Evolutionary conservation across 345 rosid genomes (phyloP).

Genomic region (Populus deltoides): DNA sequence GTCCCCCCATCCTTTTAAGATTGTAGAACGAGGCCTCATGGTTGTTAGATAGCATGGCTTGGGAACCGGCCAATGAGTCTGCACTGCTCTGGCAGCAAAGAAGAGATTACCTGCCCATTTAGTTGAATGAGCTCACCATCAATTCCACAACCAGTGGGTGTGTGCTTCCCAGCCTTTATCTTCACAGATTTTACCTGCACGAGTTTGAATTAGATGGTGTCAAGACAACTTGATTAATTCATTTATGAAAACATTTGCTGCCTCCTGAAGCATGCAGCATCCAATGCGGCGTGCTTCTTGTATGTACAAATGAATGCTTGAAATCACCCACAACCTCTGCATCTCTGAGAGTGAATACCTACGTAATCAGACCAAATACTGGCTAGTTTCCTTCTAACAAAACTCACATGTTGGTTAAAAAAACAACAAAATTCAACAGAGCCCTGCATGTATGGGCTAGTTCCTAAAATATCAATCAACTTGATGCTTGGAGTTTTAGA

Average conservation of each 20-base stretch:
- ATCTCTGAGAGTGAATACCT: neutral
- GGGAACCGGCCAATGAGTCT: conserved; percentile 64
- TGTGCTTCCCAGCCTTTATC: conserved; percentile 71
- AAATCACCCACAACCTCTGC: neutral
- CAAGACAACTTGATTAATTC: neutral
- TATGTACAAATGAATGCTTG: neutral
- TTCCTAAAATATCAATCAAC: neutral
- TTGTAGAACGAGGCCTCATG: neutral
- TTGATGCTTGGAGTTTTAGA: neutral
- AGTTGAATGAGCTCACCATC: conserved; percentile 88
- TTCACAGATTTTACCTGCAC: conserved; percentile 89
- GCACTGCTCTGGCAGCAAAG: conserved; percentile 92
- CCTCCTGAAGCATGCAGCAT: neutral
- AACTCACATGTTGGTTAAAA: neutral
- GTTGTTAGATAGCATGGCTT: neutral
- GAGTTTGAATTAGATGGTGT: conserved; percentile 13
- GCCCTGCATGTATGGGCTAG: neutral
- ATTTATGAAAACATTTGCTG: neutral
- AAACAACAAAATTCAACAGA: neutral
- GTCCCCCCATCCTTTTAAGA: neutral
- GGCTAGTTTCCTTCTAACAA: neutral
- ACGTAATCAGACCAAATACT: neutral
- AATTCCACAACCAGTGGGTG: conserved; percentile 84
- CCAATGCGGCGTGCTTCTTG: neutral
- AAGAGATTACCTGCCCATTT: conserved; percentile 77